Evolutionary conservation across 257 asterid genomes (phyloP), one percentile per base, ranked within the genome.

Genomic region (Solanum gandarillasii): DNA sequence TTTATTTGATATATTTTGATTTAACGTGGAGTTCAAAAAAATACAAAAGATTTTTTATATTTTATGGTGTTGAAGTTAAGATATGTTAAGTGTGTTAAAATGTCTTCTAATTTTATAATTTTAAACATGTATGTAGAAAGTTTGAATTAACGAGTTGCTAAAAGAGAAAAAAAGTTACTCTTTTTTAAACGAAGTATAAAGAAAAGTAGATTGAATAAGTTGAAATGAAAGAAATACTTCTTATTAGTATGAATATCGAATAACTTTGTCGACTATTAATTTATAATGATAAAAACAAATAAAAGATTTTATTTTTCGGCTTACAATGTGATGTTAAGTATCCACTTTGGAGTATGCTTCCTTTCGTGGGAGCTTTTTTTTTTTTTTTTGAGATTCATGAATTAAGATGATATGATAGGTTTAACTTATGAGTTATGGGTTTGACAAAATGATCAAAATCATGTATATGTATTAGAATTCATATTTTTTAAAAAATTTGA

Each of bases 401-500:
- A 12, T 29, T 3, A 70, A 29, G 23, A 29, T 70, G 21, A 29
- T 6, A 29, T 14, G 23, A 1, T 29, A 29, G 3, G 23, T 0
- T 29, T 12, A 29, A 13, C 5, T 1, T 70, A 13, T 70, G 23
- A 14, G 9, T 1, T 70, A 29, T 70, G 23, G 34, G 4, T 29
- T 70, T 10, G 7, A 7, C 2, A 32, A 18, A 71, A 7, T 71
- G 7, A 68, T 13, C 21, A 29, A 25, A 29, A 27, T 27, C 34
- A 4, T 62, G 1, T 62, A 62, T 23, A 21, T 23, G 12, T 23
- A 9, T n/a, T 60, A 23, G 12, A 60, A 62, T 62, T 62, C 1
- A 23, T 1, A 62, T 1, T 9, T 23, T 62, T 58, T 9, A 0
- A 1, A 0, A 0, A 62, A 58, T 58, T 23, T 0, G 1, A 23